These are phyloP conservation scores for Yamadazyma trypodendri DNA, from an alignment of 1,139 yeast species.

Conservation along the genomic window DNA sequence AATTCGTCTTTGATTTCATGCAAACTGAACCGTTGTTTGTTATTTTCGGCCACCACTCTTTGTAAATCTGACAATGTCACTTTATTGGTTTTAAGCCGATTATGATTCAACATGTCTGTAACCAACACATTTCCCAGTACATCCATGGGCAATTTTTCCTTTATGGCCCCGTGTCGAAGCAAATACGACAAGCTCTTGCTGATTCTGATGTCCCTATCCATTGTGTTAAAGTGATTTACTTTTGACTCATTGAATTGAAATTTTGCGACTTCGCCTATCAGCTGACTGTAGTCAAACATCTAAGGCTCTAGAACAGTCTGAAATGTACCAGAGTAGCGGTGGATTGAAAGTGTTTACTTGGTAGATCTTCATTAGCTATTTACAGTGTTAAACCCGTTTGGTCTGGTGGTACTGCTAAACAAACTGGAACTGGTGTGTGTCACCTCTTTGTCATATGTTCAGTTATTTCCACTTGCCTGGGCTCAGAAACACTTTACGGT, in stretches of 20 bases:
- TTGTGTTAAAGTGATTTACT: neutral
- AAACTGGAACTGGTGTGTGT: too few relatives aligned
- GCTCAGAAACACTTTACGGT: too few relatives aligned
- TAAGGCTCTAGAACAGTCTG: too few relatives aligned
- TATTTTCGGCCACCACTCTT: conserved; percentile 61
- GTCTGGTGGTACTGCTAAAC: too few relatives aligned
- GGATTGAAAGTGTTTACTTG: too few relatives aligned
- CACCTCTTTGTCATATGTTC: too few relatives aligned
- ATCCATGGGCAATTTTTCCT: conserved; percentile 66
- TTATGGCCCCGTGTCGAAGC: conserved; percentile 80
- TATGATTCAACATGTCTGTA: conserved; percentile 51
- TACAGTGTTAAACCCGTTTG: conserved; percentile 1
- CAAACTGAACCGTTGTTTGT: conserved; percentile 65
- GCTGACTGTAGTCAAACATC: too few relatives aligned
- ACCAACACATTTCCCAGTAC: conserved; percentile 64
- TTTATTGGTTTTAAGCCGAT: conserved; percentile 55
- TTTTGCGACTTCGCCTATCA: too few relatives aligned
- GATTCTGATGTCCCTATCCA: conserved; percentile 47
- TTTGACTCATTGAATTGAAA: neutral
- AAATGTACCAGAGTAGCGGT: too few relatives aligned
- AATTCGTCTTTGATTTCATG: conserved; percentile 22
- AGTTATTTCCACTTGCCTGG: too few relatives aligned
- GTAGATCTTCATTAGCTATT: neutral
- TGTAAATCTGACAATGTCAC: conserved; percentile 58
- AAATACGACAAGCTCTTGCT: conserved; percentile 76